Evolutionary conservation across 768 basidiomycete species (phyloP).

Genomic region (Kwoniella mangroviensis): DNA sequence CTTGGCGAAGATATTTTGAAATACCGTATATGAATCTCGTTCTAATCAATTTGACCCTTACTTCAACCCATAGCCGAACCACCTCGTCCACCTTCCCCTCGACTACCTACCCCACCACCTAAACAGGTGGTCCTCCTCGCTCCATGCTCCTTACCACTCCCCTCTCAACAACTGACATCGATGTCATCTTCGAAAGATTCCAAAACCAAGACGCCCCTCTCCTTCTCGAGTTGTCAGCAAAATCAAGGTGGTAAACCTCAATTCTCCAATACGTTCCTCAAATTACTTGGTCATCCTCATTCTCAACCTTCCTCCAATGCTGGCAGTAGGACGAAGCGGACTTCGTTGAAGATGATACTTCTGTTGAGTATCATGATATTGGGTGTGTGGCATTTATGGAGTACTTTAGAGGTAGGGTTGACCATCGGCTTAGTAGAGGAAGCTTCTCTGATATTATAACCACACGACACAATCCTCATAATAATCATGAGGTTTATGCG

Average conservation of each 20-base stretch:
- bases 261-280: slow-evolving; percentile 15
- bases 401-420: slow-evolving; percentile 12
- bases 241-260: neutral
- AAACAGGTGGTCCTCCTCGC: slow-evolving; percentile 21
- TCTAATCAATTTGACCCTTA: neutral
- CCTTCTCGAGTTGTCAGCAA: neutral
- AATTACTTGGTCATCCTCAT: slow-evolving; percentile 9
- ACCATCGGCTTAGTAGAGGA: slow-evolving; percentile 5
- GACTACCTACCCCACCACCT: slow-evolving; percentile 23
- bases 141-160: slow-evolving; percentile 22
- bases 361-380: slow-evolving; percentile 12
- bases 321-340: slow-evolving; percentile 2
- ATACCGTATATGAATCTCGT: neutral
- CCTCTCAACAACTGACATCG: neutral
- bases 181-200: neutral
- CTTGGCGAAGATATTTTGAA: neutral
- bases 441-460: slow-evolving; percentile 2
- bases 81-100: slow-evolving; percentile 16
- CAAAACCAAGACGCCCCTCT: neutral
- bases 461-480: no score
- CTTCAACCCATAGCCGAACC: slow-evolving; percentile 18
- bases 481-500: no score
- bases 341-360: slow-evolving; percentile 15
- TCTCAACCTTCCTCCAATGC: slow-evolving; percentile 1
- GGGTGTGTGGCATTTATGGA: slow-evolving; percentile 25